phyloP scores from a whole-genome alignment of 1,284 basidiomycete genomes.

The Xanthoconium separans region DNA sequence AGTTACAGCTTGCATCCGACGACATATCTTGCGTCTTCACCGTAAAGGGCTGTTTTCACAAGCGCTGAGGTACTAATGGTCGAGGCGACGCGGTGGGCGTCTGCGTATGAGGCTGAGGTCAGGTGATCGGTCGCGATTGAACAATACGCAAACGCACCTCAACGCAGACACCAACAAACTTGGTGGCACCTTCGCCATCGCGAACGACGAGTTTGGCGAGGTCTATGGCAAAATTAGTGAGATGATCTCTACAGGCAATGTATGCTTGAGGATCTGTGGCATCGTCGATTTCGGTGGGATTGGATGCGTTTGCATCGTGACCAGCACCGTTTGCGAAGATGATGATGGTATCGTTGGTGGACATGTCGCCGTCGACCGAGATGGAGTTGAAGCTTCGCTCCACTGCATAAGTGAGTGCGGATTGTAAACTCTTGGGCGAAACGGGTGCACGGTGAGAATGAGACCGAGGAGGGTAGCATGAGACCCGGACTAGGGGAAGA shows the following conservation, averaged over 20 bases:
- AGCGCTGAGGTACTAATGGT: conserved; percentile 92
- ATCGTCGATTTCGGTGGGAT: conserved; percentile 66
- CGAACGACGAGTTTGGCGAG: conserved; percentile 92
- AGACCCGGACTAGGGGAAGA: conserved; percentile 41
- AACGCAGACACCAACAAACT: conserved; percentile 93
- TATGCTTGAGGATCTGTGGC: conserved; percentile 62
- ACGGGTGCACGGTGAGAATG: conserved; percentile 89
- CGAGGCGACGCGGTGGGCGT: conserved; percentile 90
- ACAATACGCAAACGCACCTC: conserved; percentile 54
- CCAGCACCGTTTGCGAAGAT: conserved; percentile 92
- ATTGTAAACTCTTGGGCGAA: conserved; percentile 77
- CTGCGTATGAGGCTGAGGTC: conserved; percentile 65
- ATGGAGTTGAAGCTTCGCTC: conserved; percentile 96
- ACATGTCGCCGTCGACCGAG: conserved; percentile 98
- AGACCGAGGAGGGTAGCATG: conserved; percentile 94
- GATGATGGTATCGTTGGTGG: conserved; percentile 95
- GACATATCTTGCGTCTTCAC: conserved; percentile 94
- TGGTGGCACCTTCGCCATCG: conserved; percentile 97
- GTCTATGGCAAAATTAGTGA: conserved; percentile 86
- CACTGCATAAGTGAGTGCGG: conserved; percentile 89
- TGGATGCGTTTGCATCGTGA: conserved; percentile 30
- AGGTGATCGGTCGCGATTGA: not conserved
- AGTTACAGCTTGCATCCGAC: not conserved
- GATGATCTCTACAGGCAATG: conserved; percentile 73
- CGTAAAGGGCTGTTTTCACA: conserved; percentile 95